Evolutionary conservation across 1,284 basidiomycete genomes (phyloP).

Genomic region (Tilletia horrida): DNA sequence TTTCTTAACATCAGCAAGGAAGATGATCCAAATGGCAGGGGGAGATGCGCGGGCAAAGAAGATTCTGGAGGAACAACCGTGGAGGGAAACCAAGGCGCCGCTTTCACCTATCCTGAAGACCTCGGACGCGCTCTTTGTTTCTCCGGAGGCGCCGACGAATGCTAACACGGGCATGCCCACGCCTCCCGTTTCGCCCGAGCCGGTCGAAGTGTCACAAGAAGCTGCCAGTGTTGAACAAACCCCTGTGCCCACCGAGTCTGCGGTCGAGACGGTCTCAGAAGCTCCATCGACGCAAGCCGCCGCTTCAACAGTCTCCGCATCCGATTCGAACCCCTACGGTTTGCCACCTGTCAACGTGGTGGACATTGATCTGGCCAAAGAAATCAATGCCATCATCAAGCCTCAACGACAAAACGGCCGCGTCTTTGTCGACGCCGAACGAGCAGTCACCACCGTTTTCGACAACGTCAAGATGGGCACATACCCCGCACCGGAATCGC

Average conservation of each 20-base stretch:
- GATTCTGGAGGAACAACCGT: not conserved
- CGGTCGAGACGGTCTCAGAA: too few species aligned
- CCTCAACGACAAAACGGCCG: constrained; percentile 19
- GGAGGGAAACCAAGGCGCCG: not conserved
- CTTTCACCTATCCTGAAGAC: too few species aligned
- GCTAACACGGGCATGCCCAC: constrained; percentile 24
- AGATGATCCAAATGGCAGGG: too few species aligned
- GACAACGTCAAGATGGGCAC: constrained; percentile 32
- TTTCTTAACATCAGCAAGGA: too few species aligned
- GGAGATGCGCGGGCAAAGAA: not conserved
- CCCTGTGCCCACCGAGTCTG: too few species aligned
- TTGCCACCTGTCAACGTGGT: constrained; percentile 40
- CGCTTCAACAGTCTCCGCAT: constrained; percentile 21
- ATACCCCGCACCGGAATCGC: constrained; percentile 37
- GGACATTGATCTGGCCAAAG: constrained; percentile 38
- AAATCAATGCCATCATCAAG: constrained; percentile 17
- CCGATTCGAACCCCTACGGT: constrained; percentile 19
- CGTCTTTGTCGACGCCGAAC: constrained; percentile 23
- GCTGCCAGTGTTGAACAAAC: constrained; percentile 20
- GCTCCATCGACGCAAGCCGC: constrained; percentile 23
- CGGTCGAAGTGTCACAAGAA: constrained; percentile 26
- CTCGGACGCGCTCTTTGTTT: constrained; percentile 66
- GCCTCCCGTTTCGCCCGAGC: constrained; percentile 22
- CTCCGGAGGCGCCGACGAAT: constrained; percentile 54
- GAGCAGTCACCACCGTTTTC: constrained; percentile 26